Evolutionary conservation across 1,139 yeast genomes (phyloP), one percentile per base, ranked within the genome.

Genomic region (Zygosaccharomyces sapae): DNA sequence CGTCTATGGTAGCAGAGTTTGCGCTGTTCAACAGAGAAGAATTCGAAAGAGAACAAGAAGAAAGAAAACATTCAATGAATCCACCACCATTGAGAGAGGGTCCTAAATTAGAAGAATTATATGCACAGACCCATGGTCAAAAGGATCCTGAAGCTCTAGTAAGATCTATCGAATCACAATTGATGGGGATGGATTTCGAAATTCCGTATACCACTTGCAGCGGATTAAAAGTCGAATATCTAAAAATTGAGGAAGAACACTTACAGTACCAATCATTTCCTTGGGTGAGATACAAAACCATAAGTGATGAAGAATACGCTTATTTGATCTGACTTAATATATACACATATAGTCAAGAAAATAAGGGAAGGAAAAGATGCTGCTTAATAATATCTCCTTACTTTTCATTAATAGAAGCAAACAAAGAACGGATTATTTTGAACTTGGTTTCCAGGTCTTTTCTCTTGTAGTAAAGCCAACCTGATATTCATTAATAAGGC

Each of bases 261-360:
- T 69, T 84, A 49, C 80, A 80, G 55, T 83, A 83, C 59, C 89
- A 85, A 56, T 77, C 86, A 22, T 84, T 85, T 61, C 92, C 94
- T 0, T 85, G 95, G 95, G 87, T 85, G 2, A 73, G 87, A 50
- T 85, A 85, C 62, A 75, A 80, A 50, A 80, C 85, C 8, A 72
- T 76, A 57, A 75, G 75, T 50, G 85, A 73, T 45, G 67, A 67
- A 12, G 73, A 70, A 41, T 69, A 68, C 45, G 63, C 64, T 35
- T 65, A 57, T 41, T 48, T 57, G 38, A 51, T 61, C 4, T 60
- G 48, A 47, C 25, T 24, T 38, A 22, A 22, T 7, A 22, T 6
- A 22, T 22, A 22, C 25, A 22, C 8, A 22, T 22, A 22, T 22
- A 22, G 3, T 22, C 2, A 6, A 6, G 6, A 10, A 29, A 29